phyloP scores from a whole-genome alignment of 352 stramenopile genomes.

The Aphanomyces euteiches region DNA sequence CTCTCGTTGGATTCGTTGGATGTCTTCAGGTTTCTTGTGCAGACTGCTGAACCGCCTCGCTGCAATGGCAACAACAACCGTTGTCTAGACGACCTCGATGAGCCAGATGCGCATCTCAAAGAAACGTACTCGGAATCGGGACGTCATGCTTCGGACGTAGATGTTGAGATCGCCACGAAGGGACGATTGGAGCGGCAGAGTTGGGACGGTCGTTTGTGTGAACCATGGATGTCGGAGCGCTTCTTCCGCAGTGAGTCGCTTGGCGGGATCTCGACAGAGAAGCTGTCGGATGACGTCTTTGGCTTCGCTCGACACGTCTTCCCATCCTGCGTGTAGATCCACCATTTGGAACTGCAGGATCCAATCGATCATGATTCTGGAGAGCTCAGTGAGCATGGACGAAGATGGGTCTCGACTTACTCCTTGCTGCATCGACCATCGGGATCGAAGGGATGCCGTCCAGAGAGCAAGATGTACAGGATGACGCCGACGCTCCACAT shows the following conservation, averaged over 20 bases:
- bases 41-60: constrained; percentile 39
- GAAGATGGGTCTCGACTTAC: constrained; percentile 34
- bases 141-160: constrained; percentile 58
- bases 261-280: constrained; percentile 39
- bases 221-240: constrained; percentile 60
- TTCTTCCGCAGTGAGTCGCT: constrained; percentile 45
- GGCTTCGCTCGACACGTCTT: constrained; percentile 36
- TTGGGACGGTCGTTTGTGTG: constrained; percentile 26
- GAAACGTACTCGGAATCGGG: constrained; percentile 55
- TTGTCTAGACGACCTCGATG: constrained; percentile 37
- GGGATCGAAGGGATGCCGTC: constrained; percentile 68
- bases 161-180: constrained; percentile 46
- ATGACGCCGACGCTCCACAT: constrained; percentile 88
- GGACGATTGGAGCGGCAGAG: constrained; percentile 46
- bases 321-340: constrained; percentile 41
- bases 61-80: constrained; percentile 56
- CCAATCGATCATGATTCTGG: constrained; percentile 48
- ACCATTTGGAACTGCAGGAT: constrained; percentile 40
- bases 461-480: constrained; percentile 83
- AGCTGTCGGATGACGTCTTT: constrained; percentile 51
- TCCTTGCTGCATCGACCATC: constrained; percentile 62
- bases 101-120: not conserved
- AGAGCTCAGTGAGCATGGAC: too few species aligned
- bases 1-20: not conserved
- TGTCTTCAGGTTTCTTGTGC: constrained; percentile 2